Evolutionary conservation across 2,329 filamentous ascomycete species (phyloP).

Genomic region (Scedosporium dehoogii): DNA sequence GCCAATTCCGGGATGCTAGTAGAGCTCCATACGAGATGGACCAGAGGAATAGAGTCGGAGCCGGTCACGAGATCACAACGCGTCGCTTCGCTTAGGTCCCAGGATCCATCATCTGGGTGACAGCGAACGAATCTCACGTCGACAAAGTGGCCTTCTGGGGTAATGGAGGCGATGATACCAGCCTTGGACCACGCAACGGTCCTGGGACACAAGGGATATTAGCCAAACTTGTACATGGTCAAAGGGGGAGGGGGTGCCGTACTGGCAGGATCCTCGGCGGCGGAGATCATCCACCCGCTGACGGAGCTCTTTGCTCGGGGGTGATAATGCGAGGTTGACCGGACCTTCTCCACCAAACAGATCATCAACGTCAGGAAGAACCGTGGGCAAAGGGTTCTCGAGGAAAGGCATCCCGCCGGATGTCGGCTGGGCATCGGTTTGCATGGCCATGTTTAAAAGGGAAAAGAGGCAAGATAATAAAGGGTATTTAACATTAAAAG

Average conservation of each 20-base stretch:
- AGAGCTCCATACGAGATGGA: conserved; percentile 73
- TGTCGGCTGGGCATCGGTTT: conserved; percentile 18
- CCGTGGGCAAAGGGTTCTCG: conserved; percentile 33
- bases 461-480: not conserved
- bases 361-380: conserved; percentile 57
- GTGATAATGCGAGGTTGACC: conserved; percentile 19
- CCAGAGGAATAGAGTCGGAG: conserved; percentile 55
- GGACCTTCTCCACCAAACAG: conserved; percentile 58
- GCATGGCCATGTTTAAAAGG: not conserved
- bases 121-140: conserved; percentile 65
- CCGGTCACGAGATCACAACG: conserved; percentile 50
- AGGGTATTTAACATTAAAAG: not conserved
- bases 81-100: conserved; percentile 67
- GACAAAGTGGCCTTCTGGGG: conserved; percentile 58
- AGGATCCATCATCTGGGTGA: conserved; percentile 58
- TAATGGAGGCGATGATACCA: conserved; percentile 76
- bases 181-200: conserved; percentile 79
- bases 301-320: conserved; percentile 54
- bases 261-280: conserved; percentile 72
- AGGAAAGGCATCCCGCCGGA: conserved; percentile 33
- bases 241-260: conserved; percentile 22
- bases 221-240: not conserved
- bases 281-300: conserved; percentile 70
- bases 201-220: conserved; percentile 30
- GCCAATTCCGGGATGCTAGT: conserved; percentile 70